phyloP scores from a whole-genome alignment of 306 rosid species.

The Lathyrus oleraceus region DNA sequence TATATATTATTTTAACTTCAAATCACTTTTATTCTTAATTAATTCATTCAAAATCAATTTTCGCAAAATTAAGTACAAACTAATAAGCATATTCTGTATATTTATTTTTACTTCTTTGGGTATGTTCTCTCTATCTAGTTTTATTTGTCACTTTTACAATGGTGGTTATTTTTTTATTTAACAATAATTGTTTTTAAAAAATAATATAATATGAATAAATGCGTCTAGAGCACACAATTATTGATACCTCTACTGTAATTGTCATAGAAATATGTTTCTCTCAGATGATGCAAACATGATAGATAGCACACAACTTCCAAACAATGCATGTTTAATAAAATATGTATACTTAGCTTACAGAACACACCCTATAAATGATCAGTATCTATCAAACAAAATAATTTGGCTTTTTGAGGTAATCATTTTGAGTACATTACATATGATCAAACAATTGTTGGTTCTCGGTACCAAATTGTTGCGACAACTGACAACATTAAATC shows the following conservation, averaged over 20 bases:
- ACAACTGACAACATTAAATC: not conserved
- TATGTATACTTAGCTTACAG: not conserved
- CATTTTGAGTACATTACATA: not conserved
- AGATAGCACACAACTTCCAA: not conserved
- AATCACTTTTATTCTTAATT: no score
- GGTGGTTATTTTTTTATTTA: no score
- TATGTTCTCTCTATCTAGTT: no score
- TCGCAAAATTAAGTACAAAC: no score
- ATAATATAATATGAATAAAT: not conserved
- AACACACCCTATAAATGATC: not conserved
- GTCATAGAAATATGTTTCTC: not conserved
- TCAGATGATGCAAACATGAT: not conserved
- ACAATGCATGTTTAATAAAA: not conserved
- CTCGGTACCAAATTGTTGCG: not conserved
- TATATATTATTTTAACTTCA: no score
- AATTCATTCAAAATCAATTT: no score
- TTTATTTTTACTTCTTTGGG: no score
- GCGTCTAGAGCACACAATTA: not conserved
- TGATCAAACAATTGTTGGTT: not conserved
- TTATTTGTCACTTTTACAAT: no score
- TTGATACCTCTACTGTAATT: not conserved
- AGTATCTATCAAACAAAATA: not conserved
- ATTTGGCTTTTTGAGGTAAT: not conserved
- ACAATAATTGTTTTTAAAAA: no score
- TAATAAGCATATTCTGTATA: no score